Conservation (phyloP, 148 eudicot species). For the Pharnaceum exiguum region DNA sequence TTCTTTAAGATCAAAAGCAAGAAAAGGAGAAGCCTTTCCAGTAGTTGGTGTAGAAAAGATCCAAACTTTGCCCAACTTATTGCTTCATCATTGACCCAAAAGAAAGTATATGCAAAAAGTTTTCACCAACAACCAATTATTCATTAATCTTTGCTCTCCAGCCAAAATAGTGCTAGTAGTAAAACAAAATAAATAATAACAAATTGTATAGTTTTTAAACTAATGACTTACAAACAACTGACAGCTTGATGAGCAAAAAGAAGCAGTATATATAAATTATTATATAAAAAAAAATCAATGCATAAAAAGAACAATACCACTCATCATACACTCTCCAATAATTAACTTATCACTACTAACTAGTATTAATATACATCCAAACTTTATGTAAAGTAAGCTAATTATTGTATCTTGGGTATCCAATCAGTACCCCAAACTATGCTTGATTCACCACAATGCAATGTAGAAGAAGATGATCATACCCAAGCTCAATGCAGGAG, state of each 20-base stretch:
- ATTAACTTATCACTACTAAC: not conserved
- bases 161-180: not conserved
- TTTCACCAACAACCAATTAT: slow-evolving; percentile 1
- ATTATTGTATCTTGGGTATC: too few relatives aligned
- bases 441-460: slow-evolving; percentile 23
- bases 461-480: slow-evolving; percentile 17
- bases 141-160: slow-evolving; percentile 3
- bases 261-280: too few relatives aligned
- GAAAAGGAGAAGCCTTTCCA: not conserved
- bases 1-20: not conserved
- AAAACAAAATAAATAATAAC: not conserved
- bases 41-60: not conserved
- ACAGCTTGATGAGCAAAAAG: not conserved
- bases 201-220: too few relatives aligned
- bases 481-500: slow-evolving; percentile 14
- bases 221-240: too few relatives aligned
- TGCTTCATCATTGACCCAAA: slow-evolving; percentile 6
- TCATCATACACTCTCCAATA: slow-evolving; percentile 3
- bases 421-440: not conserved
- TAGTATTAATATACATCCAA: slow-evolving; percentile 19
- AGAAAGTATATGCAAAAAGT: not conserved
- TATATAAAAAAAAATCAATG: not conserved
- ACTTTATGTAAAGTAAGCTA: slow-evolving; percentile 13
- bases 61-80: slow-evolving; percentile 1
- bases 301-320: not conserved